Conservation (phyloP, 495 filamentous ascomycete species). For the Xylaria cubensis region DNA sequence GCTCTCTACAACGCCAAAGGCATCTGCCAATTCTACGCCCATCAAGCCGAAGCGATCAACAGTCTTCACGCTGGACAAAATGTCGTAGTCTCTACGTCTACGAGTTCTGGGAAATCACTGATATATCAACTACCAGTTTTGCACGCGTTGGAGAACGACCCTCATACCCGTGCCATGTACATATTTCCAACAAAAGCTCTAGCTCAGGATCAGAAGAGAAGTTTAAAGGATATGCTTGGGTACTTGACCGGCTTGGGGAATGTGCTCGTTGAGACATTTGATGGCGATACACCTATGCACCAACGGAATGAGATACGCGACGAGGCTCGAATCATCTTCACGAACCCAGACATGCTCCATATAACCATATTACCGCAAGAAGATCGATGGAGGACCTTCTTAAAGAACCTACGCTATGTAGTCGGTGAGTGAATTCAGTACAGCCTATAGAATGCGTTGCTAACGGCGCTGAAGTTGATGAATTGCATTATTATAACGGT, state of each 20-base stretch:
- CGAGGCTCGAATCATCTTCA: slow-evolving; percentile 93
- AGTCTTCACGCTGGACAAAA: slow-evolving; percentile 80
- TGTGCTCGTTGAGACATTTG: slow-evolving; percentile 87
- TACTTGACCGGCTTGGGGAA: slow-evolving; percentile 81
- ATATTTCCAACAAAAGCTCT: slow-evolving; percentile 98
- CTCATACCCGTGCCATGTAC: slow-evolving; percentile 85
- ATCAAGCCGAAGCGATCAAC: slow-evolving; percentile 96
- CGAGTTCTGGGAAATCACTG: slow-evolving; percentile 93
- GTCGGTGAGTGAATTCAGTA: slow-evolving; percentile 61
- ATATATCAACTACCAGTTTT: slow-evolving; percentile 97
- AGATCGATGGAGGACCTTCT: slow-evolving; percentile 83
- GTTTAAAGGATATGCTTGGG: slow-evolving; percentile 80
- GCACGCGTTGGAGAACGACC: slow-evolving; percentile 81
- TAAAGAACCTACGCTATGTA: slow-evolving; percentile 89
- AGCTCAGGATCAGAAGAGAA: slow-evolving; percentile 92
- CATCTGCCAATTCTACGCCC: slow-evolving; percentile 88
- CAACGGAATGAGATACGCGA: slow-evolving; percentile 83
- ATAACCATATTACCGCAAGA: slow-evolving; percentile 94
- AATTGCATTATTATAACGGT: slow-evolving; percentile 96
- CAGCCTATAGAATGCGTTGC: not conserved
- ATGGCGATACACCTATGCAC: slow-evolving; percentile 89
- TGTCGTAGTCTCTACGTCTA: slow-evolving; percentile 94
- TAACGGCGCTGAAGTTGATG: slow-evolving; percentile 59
- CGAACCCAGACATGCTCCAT: slow-evolving; percentile 98
- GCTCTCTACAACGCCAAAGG: slow-evolving; percentile 88